phyloP scores from a whole-genome alignment of 164 flowering plant genomes.

The Vitis vinifera region DNA sequence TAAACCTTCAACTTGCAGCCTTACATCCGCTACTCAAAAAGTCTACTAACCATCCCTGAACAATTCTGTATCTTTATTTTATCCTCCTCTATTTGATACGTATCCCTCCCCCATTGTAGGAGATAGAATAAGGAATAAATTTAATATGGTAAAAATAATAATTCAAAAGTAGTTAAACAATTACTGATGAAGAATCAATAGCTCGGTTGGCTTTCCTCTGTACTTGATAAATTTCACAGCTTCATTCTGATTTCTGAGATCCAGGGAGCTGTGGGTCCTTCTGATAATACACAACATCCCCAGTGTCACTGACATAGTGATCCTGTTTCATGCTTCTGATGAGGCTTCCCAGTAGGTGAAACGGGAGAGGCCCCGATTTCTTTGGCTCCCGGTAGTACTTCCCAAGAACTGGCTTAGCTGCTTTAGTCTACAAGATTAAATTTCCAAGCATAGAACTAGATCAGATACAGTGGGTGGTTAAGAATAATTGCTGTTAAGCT shows the following conservation, averaged over 20 bases:
- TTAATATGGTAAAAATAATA: no score
- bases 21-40: no score
- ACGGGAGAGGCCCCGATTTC: slow-evolving; percentile 56
- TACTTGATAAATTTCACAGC: neutral
- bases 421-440: slow-evolving; percentile 42
- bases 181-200: neutral
- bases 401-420: slow-evolving; percentile 61
- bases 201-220: neutral
- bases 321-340: slow-evolving; percentile 45
- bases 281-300: slow-evolving; percentile 60
- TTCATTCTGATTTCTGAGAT: slow-evolving; percentile 9
- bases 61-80: no score
- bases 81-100: neutral
- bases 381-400: slow-evolving; percentile 60
- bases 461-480: no score
- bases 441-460: neutral
- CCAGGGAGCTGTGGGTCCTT: slow-evolving; percentile 31
- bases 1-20: no score
- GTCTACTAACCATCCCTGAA: no score
- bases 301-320: slow-evolving; percentile 54
- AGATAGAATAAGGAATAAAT: neutral
- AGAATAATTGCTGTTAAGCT: neutral
- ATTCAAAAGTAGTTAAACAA: neutral
- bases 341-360: slow-evolving; percentile 40
- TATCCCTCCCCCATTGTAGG: neutral